Conservation (phyloP, 2,329 filamentous ascomycete species). For the Monascus ruber region DNA sequence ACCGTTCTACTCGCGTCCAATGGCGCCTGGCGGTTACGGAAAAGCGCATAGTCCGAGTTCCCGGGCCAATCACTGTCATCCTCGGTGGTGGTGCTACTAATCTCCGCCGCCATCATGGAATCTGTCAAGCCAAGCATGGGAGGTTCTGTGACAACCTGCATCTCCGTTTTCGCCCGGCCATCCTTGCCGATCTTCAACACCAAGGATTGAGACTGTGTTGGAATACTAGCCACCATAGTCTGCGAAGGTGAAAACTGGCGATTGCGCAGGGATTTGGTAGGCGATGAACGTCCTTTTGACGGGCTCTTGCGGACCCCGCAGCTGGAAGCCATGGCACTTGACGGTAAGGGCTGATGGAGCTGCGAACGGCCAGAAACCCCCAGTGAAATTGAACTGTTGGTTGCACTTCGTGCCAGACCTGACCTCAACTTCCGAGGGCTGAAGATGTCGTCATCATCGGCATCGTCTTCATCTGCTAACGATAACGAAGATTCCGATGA, state of each 20-base stretch:
- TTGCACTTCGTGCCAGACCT: slow-evolving; percentile 29
- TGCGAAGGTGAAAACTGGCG: slow-evolving; percentile 19
- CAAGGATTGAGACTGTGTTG: slow-evolving; percentile 30
- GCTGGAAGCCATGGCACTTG: slow-evolving; percentile 21
- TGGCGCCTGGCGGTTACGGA: slow-evolving; percentile 28
- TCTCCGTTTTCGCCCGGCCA: slow-evolving; percentile 37
- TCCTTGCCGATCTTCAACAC: slow-evolving; percentile 38
- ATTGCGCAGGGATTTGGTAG: slow-evolving; percentile 25
- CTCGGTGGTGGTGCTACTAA: slow-evolving; percentile 33
- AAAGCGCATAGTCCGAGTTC: slow-evolving; percentile 27
- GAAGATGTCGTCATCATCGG: slow-evolving; percentile 22
- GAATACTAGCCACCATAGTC: slow-evolving; percentile 18
- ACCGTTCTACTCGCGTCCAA: slow-evolving; percentile 20
- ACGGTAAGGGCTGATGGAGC: slow-evolving; percentile 15
- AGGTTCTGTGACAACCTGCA: slow-evolving; percentile 24
- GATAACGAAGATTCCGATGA: slow-evolving; percentile 12
- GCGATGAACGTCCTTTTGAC: slow-evolving; percentile 33
- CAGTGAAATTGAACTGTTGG: slow-evolving; percentile 24
- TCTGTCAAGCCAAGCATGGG: slow-evolving; percentile 21
- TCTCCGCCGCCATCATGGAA: slow-evolving; percentile 25
- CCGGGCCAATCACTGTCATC: slow-evolving; percentile 32
- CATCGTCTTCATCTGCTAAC: slow-evolving; percentile 21
- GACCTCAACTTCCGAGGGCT: slow-evolving; percentile 24
- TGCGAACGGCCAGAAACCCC: slow-evolving; percentile 17
- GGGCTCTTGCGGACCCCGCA: slow-evolving; percentile 30